These are phyloP conservation scores for Mallotus nudiflorus DNA, from an alignment of 345 rosid genomes.

Conservation along the genomic window DNA sequence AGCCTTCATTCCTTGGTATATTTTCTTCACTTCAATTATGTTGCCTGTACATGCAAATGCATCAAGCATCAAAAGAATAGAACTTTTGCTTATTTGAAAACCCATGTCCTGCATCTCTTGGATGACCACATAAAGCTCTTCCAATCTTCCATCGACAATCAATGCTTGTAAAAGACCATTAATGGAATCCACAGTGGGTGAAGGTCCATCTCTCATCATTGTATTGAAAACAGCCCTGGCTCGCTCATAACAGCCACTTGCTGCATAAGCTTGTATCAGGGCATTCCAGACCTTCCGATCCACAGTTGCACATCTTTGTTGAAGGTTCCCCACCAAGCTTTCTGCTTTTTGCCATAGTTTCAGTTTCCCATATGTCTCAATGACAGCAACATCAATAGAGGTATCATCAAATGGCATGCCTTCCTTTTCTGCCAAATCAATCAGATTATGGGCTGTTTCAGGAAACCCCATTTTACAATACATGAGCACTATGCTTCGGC, in stretches of 20 bases:
- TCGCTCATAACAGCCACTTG: constrained; percentile 84
- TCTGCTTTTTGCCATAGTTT: constrained; percentile 91
- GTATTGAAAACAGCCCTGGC: constrained; percentile 92
- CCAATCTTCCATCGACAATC: constrained; percentile 69
- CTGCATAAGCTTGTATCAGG: constrained; percentile 80
- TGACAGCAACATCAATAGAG: constrained; percentile 52
- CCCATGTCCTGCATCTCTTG: constrained; percentile 97
- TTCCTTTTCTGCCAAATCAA: constrained; percentile 52
- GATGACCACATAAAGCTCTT: constrained; percentile 81
- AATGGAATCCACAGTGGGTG: constrained; percentile 85
- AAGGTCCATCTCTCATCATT: constrained; percentile 92
- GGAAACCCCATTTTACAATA: constrained; percentile 84
- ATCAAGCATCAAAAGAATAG: constrained; percentile 82
- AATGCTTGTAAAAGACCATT: constrained; percentile 83
- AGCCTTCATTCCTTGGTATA: constrained; percentile 93
- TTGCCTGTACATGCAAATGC: constrained; percentile 84
- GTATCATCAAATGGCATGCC: constrained; percentile 51
- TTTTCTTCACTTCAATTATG: constrained; percentile 86
- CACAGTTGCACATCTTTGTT: constrained; percentile 50
- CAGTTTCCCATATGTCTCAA: constrained; percentile 69
- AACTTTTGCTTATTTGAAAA: constrained; percentile 84
- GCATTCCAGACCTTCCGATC: constrained; percentile 88
- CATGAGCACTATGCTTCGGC: constrained; percentile 50
- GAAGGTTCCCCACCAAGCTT: constrained; percentile 69
- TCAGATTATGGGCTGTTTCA: constrained; percentile 74